Conservation (phyloP, 2,329 filamentous ascomycete species). For the Calonectria henricotiae region DNA sequence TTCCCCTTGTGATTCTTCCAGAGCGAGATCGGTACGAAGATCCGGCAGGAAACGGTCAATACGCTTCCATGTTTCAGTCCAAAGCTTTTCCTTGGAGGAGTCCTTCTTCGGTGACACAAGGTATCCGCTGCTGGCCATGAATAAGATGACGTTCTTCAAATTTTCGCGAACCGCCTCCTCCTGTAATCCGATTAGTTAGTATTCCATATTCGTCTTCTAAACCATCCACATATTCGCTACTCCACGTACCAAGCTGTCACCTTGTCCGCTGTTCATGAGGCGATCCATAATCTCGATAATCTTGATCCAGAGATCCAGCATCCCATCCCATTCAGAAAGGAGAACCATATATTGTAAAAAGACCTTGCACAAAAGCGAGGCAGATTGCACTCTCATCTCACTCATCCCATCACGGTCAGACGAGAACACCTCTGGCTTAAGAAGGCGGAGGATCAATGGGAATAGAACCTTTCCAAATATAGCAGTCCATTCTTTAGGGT, state of each 20-base stretch:
- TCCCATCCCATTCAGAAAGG: slow-evolving; percentile 87
- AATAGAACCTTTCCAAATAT: slow-evolving; percentile 97
- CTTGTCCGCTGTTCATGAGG: slow-evolving; percentile 95
- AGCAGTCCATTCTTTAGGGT: slow-evolving; percentile 93
- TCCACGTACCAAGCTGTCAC: slow-evolving; percentile 83
- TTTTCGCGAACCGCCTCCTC: slow-evolving; percentile 97
- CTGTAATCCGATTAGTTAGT: slow-evolving; percentile 62
- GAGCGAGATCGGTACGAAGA: slow-evolving; percentile 70
- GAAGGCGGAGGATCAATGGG: slow-evolving; percentile 86
- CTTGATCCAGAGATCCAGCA: slow-evolving; percentile 92
- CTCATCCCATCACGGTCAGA: slow-evolving; percentile 94
- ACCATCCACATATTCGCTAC: not conserved
- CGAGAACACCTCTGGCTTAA: slow-evolving; percentile 96
- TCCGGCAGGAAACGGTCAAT: slow-evolving; percentile 78
- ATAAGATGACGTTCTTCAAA: slow-evolving; percentile 94
- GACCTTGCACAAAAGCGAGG: slow-evolving; percentile 93
- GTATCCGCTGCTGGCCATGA: slow-evolving; percentile 93
- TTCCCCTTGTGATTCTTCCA: slow-evolving; percentile 62
- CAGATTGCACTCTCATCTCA: slow-evolving; percentile 92
- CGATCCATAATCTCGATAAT: slow-evolving; percentile 97
- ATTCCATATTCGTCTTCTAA: not conserved
- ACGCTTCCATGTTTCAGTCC: slow-evolving; percentile 77
- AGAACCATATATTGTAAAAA: slow-evolving; percentile 94
- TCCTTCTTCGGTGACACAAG: slow-evolving; percentile 80
- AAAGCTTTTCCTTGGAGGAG: slow-evolving; percentile 70